Evolutionary conservation across 805 yeast genomes (phyloP), one percentile per base, ranked within the genome.

Genomic region (Pichia occidentalis): DNA sequence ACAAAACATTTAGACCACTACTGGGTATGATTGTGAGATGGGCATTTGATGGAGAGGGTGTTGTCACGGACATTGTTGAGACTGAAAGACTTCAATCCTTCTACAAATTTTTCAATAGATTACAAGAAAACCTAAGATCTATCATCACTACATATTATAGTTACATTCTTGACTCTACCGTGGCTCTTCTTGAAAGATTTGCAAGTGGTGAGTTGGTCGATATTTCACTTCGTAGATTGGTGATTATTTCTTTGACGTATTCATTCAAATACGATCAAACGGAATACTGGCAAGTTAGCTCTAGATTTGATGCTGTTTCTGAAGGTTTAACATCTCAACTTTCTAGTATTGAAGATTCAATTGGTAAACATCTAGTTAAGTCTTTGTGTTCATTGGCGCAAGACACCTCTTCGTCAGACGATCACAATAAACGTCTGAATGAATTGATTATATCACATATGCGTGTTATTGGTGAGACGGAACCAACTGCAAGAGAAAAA

Each of bases 271-370:
- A 78, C 53, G 97, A 90, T 54, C 85, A 80, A 54, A 95, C 84
- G 51, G 98, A 92, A 53, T 92, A 85, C 64, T 92, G 99, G 99
- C 80, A 83, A 42, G 77, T 86, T 31, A 81, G 80, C 36, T 75
- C 86, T 19, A 75, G 98, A 56, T 92, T 86, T 56, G 94, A 83
- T 27, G 62, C 75, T 36, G 70, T 87, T 19, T 71, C 80, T 12
- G 68, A 60, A 26, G 71, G 82, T 3, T 68, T 92, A 45, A 64
- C 83, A 42, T 63, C 62, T 18, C 96, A 87, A 64, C 65, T 88
- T 46, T 52, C 63, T 6, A 74, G 70, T 50, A 71, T 85, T 44
- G 95, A 85, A 50, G 80, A 77, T 47, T 60, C 74, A 11, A 75
- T 85, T 50, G 95, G 95, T 34, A 80, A 84, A 53, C 75, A 83